Conservation (phyloP, 2,329 filamentous ascomycete genomes). For the Diplodia sapinea region DNA sequence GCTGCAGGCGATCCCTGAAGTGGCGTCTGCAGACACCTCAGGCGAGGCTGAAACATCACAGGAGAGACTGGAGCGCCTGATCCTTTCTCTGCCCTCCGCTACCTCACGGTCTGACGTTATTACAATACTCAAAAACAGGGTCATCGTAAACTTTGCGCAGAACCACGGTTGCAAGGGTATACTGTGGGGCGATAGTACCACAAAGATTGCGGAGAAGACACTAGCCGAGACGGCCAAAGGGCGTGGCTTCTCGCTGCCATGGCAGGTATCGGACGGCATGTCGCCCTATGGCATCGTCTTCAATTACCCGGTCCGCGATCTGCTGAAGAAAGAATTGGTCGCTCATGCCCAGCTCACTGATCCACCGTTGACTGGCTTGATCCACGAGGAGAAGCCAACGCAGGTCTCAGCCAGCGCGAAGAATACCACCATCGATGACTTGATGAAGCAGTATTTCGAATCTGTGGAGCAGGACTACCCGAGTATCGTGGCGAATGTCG, state of each 20-base stretch:
- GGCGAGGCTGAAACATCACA: neutral
- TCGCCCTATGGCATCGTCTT: constrained; percentile 65
- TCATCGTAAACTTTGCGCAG: constrained; percentile 71
- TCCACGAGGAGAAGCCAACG: constrained; percentile 47
- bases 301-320: constrained; percentile 82
- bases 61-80: constrained; percentile 57
- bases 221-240: constrained; percentile 91
- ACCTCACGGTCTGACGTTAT: constrained; percentile 78
- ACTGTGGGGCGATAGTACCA: constrained; percentile 85
- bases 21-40: neutral
- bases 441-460: constrained; percentile 88
- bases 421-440: constrained; percentile 85
- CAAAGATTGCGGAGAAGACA: constrained; percentile 82
- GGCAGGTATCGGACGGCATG: constrained; percentile 78
- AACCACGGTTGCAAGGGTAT: constrained; percentile 69
- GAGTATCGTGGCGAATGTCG: constrained; percentile 92
- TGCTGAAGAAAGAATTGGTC: constrained; percentile 80
- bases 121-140: constrained; percentile 71
- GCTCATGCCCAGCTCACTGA: constrained; percentile 65
- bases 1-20: constrained; percentile 6
- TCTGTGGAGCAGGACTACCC: constrained; percentile 86
- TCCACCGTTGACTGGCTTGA: constrained; percentile 56
- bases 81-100: constrained; percentile 70
- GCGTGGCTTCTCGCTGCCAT: constrained; percentile 80
- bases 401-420: constrained; percentile 65